Percentiles rank a stretch among this genome's conserved stretches.
These are phyloP conservation scores for Austroboletus festivus DNA, from an alignment of 768 basidiomycete genomes.

Conservation along the genomic window DNA sequence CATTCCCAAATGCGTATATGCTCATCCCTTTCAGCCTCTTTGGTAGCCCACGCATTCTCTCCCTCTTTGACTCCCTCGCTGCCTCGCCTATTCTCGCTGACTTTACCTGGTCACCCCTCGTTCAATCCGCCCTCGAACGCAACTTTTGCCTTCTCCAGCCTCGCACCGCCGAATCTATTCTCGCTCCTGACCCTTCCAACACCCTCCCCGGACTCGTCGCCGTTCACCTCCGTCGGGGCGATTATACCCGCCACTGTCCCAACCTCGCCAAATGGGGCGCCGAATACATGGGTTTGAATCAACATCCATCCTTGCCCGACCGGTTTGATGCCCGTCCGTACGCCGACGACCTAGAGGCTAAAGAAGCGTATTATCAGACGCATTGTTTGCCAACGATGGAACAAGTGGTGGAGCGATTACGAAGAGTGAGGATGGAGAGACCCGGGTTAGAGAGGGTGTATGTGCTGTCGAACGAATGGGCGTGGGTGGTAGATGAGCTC, in stretches of 20 bases:
- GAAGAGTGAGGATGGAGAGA: constrained; percentile 33
- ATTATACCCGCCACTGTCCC: constrained; percentile 55
- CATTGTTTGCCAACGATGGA: constrained; percentile 41
- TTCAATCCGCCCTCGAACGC: constrained; percentile 47
- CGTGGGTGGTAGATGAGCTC: constrained; percentile 41
- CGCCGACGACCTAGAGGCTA: constrained; percentile 3
- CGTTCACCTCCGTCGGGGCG: constrained; percentile 56
- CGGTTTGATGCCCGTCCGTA: constrained; percentile 34
- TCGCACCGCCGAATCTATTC: constrained; percentile 23
- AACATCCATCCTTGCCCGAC: constrained; percentile 39
- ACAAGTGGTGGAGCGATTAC: constrained; percentile 41
- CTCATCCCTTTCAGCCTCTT: constrained; percentile 38
- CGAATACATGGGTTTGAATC: constrained; percentile 50
- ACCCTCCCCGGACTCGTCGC: constrained; percentile 47
- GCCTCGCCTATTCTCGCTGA: constrained; percentile 46
- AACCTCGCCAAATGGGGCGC: constrained; percentile 45
- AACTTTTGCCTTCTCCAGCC: constrained; percentile 44
- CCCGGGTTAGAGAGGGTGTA: constrained; percentile 36
- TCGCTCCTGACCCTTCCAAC: constrained; percentile 13
- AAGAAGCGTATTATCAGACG: constrained; percentile 2
- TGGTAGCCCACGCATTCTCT: constrained; percentile 38
- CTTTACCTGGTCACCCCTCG: constrained; percentile 56
- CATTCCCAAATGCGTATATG: not conserved
- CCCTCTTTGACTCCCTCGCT: constrained; percentile 41
- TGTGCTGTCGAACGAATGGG: constrained; percentile 52